Evolutionary conservation across 2,329 filamentous ascomycete genomes (phyloP).

Genomic region (Cercospora berteroae): DNA sequence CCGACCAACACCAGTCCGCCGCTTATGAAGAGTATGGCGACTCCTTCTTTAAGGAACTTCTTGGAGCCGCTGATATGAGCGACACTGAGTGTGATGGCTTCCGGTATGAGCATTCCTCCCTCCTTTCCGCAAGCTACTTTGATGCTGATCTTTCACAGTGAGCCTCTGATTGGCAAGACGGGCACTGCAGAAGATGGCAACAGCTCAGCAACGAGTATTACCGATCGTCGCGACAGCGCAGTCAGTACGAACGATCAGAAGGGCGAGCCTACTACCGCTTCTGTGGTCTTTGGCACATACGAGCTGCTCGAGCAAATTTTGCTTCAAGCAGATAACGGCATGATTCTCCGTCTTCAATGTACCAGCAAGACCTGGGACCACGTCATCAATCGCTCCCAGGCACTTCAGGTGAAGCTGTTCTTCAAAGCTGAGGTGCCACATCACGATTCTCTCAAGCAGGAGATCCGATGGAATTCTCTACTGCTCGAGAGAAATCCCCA

Average conservation of each 20-base stretch:
- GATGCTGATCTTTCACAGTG: background rate
- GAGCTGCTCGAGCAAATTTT: slow-evolving; percentile 18
- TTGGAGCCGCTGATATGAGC: background rate
- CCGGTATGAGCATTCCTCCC: background rate
- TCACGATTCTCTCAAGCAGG: background rate
- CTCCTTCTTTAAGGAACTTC: background rate
- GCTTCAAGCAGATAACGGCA: slow-evolving; percentile 1
- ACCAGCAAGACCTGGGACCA: slow-evolving; percentile 17
- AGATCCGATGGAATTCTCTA: background rate
- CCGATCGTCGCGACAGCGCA: background rate
- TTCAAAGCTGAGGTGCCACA: slow-evolving; percentile 1
- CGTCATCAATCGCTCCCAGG: slow-evolving; percentile 13
- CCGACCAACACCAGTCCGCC: background rate
- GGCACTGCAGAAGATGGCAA: background rate
- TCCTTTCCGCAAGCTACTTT: background rate
- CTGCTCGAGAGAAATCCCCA: background rate
- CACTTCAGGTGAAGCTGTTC: slow-evolving; percentile 12
- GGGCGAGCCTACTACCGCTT: background rate
- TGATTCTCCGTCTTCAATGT: slow-evolving; percentile 4
- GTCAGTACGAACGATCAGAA: background rate
- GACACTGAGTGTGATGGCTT: background rate
- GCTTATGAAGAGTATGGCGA: background rate
- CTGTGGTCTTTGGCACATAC: slow-evolving; percentile 16
- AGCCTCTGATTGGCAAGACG: background rate
- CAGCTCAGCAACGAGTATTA: background rate